Percentiles rank a stretch among this genome's conserved stretches.
phyloP scores from a whole-genome alignment of 2,329 filamentous ascomycete species.

The Clarireedia homoeocarpa region DNA sequence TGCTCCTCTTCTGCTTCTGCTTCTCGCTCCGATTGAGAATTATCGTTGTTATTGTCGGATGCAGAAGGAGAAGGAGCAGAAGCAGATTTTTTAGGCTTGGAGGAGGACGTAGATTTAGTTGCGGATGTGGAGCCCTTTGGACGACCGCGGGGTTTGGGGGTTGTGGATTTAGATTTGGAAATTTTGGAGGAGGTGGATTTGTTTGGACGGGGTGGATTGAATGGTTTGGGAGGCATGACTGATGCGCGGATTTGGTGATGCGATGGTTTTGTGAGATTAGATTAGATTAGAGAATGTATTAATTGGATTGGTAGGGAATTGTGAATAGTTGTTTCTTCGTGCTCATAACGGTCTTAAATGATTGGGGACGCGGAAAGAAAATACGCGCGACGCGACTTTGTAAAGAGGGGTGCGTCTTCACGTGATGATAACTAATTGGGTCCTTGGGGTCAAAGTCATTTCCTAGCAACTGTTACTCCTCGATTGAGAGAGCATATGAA shows the following conservation, averaged over 20 bases:
- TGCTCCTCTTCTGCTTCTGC: constrained; percentile 4
- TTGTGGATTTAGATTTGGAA: not conserved
- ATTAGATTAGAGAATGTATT: not conserved
- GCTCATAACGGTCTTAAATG: not conserved
- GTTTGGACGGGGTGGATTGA: constrained; percentile 25
- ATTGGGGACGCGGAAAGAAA: not conserved
- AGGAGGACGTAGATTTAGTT: not conserved
- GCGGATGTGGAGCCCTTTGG: constrained; percentile 11
- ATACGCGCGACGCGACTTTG: no score
- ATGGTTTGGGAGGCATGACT: constrained; percentile 26
- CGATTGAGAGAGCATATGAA: no score
- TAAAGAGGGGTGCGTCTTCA: no score
- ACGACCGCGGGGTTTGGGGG: constrained; percentile 10
- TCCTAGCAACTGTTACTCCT: no score
- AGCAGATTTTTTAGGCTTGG: not conserved
- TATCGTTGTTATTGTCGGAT: not conserved
- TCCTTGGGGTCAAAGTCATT: no score
- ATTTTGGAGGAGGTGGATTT: constrained; percentile 10
- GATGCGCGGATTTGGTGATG: not conserved
- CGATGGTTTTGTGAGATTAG: not conserved
- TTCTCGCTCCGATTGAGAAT: not conserved
- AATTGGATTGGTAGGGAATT: not conserved
- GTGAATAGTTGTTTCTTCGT: no score
- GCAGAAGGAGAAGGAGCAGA: not conserved
- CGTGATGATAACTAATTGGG: no score